Conservation (phyloP, 345 rosid genomes). For the Xanthoceras sorbifolium region DNA sequence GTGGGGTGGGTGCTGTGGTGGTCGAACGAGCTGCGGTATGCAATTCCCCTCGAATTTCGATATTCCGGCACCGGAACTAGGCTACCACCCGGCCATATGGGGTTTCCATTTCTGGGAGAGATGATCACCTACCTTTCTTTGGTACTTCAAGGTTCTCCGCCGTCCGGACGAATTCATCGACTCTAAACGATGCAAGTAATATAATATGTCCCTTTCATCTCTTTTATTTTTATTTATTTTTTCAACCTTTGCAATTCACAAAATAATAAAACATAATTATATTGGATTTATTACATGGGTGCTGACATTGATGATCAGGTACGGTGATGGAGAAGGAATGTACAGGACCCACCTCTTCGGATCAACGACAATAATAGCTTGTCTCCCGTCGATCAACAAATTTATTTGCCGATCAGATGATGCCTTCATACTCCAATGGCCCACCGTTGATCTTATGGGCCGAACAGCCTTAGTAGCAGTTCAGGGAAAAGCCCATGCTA, state of each 20-base stretch:
- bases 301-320: conserved; percentile 33
- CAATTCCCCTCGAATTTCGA: conserved; percentile 18
- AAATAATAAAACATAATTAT: too few species aligned
- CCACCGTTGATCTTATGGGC: conserved; percentile 29
- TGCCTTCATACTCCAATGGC: conserved; percentile 34
- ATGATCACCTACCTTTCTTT: conserved; percentile 40
- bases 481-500: conserved; percentile 34
- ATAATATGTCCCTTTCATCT: not conserved
- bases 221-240: too few species aligned
- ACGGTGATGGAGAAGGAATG: conserved; percentile 47
- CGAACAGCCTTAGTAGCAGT: conserved; percentile 20
- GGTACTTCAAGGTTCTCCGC: conserved; percentile 35
- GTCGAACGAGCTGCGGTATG: conserved; percentile 51
- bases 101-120: conserved; percentile 42
- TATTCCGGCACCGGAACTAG: conserved; percentile 15
- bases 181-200: conserved; percentile 38
- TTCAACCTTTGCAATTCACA: too few species aligned
- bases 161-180: conserved; percentile 46
- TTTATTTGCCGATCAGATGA: conserved; percentile 28
- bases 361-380: conserved; percentile 39
- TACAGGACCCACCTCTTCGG: conserved; percentile 39
- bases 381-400: conserved; percentile 37
- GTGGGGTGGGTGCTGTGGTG: conserved; percentile 33
- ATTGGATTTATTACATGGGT: too few species aligned
- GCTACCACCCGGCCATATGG: conserved; percentile 41